Evolutionary conservation across 164 flowering plant species (phyloP).

Genomic region (Vitis vinifera): ASM3070453v1 NC_081806.1:1462501-1463000

Average conservation of each 20-base stretch:
- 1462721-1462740: not conserved
- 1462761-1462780: constrained; percentile 35
- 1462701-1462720: not conserved
- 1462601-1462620: no score
- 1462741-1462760: constrained; percentile 27
- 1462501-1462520: no score
- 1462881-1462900: constrained; percentile 59
- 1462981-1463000: constrained; percentile 59
- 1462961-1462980: constrained; percentile 70
- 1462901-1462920: constrained; percentile 71
- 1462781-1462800: constrained; percentile 49
- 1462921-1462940: constrained; percentile 62
- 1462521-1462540: no score
- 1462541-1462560: no score
- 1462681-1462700: not conserved
- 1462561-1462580: no score
- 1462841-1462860: constrained; percentile 83
- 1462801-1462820: constrained; percentile 69
- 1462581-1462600: no score
- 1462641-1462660: not conserved
- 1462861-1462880: constrained; percentile 72
- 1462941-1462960: constrained; percentile 64
- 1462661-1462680: not conserved
- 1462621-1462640: no score
- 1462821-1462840: constrained; percentile 65